Base-by-base conservation (phyloP, 345 rosid genomes). In the Salix exigua region DNA sequence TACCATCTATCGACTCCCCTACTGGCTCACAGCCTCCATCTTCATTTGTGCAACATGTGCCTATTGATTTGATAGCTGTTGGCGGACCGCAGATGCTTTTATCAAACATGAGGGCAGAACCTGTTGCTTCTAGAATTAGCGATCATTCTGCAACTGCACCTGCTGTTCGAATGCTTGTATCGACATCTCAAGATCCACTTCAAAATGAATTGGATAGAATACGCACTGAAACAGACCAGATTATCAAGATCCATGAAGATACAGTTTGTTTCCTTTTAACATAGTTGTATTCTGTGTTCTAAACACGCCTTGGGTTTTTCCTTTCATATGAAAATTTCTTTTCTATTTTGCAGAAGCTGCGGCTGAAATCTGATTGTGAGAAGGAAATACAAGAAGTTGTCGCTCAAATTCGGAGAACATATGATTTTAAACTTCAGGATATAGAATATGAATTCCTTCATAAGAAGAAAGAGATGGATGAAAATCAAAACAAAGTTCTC, bases 131-230 rank as follows among this genome's bases (percentile, higher is more conserved):
- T 6, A 80, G 75, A 73, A 65, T 68, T 71, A 64, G 26, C 38
- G 81, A 68, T 75, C 81, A 2, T 73, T 51, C 79, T 42, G 25
- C 69, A n/a, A 71, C 80, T 74, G 67, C 73, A 38, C 38, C 79
- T 53, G 11, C 77, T 33, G 74, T 55, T 28, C 77, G 75, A 73
- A 70, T 75, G 67, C 84, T 87, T 73, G 21, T 19, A 7, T 77
- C 78, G 11, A 25, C 62, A 19, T 73, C 5, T 65, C 75, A n/a
- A 9, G 91, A 88, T 72, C 94, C 96, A 18, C 88, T 89, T 70
- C 85, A 91, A 75, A 83, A 76, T 71, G 94, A 91, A 82, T 76
- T 91, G 78, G 89, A 90, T 46, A 85, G 86, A 73, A 68, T 90
- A 48, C 17, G 21, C 7, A 75, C 51, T 70, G 90, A 87, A 64